phyloP scores from a whole-genome alignment of 345 rosid genomes.

The Turnera subulata region DNA sequence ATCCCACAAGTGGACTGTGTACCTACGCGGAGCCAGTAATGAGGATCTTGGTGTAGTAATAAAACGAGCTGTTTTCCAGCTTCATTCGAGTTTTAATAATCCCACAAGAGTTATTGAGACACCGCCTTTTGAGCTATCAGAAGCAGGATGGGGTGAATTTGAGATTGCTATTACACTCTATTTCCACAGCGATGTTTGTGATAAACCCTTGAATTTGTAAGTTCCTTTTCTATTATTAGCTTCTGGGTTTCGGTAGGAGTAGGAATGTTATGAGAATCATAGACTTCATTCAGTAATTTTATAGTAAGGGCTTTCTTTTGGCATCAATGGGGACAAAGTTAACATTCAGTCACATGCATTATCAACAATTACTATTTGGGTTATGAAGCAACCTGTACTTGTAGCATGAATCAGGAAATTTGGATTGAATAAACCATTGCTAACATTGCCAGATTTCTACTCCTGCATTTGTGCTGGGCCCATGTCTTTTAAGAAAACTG shows the following conservation, averaged over 20 bases:
- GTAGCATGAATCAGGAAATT: too few relatives aligned
- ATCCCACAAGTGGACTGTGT: constrained; percentile 32
- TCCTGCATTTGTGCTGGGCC: not conserved
- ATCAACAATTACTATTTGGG: too few relatives aligned
- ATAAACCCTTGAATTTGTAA: constrained; percentile 30
- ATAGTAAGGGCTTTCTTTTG: not conserved
- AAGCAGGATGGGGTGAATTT: constrained; percentile 35
- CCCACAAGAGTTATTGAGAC: constrained; percentile 29
- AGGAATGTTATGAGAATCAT: not conserved
- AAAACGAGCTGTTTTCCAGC: constrained; percentile 32
- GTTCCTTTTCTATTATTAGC: not conserved
- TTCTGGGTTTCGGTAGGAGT: not conserved
- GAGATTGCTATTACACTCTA: constrained; percentile 32
- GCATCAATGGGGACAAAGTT: too few relatives aligned
- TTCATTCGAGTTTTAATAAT: constrained; percentile 32
- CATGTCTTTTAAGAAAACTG: too few relatives aligned
- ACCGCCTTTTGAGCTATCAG: constrained; percentile 32
- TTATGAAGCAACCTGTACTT: too few relatives aligned
- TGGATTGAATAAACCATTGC: too few relatives aligned
- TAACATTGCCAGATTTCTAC: not conserved
- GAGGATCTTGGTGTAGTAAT: constrained; percentile 28
- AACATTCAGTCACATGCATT: too few relatives aligned
- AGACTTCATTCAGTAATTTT: not conserved
- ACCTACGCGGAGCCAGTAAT: constrained; percentile 31
- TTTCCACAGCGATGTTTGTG: constrained; percentile 31